Percentiles rank a stretch among this genome's conserved stretches.
phyloP scores from a whole-genome alignment of 2,329 filamentous ascomycete species.

The Trichoderma sp. region DNA sequence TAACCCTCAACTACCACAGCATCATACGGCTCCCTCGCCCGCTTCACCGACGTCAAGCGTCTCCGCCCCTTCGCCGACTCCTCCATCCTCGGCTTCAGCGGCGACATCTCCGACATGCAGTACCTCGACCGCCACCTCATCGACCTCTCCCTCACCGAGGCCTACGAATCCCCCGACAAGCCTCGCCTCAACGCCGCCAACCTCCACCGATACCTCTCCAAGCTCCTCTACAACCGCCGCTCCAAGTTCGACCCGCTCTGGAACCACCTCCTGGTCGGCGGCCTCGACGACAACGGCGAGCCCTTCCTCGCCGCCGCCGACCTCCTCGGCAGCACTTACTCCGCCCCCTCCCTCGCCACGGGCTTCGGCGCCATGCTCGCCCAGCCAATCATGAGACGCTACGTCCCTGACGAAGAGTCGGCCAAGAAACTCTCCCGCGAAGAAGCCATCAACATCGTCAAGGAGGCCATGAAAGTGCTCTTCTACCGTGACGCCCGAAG shows the following conservation, averaged over 20 bases:
- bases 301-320: conserved; percentile 93
- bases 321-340: conserved; percentile 88
- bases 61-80: conserved; percentile 82
- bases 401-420: conserved; percentile 79
- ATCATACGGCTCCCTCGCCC: conserved; percentile 93
- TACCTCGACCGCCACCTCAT: conserved; percentile 90
- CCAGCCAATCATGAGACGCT: conserved; percentile 80
- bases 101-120: conserved; percentile 99
- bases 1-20: conserved; percentile 49
- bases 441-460: conserved; percentile 73
- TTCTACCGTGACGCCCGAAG: conserved; percentile 96
- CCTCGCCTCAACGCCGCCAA: conserved; percentile 78
- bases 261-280: conserved; percentile 92
- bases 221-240: conserved; percentile 93
- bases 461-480: conserved; percentile 97
- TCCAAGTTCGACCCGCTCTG: conserved; percentile 96
- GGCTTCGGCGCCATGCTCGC: conserved; percentile 92
- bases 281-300: conserved; percentile 72
- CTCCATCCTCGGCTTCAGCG: conserved; percentile 87
- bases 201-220: conserved; percentile 92
- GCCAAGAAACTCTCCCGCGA: conserved; percentile 70
- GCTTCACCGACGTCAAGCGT: conserved; percentile 95
- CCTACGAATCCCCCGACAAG: conserved; percentile 58
- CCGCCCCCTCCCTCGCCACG: conserved; percentile 82
- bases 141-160: conserved; percentile 79